Percentiles rank a stretch among this genome's conserved stretches.
These are phyloP conservation scores for Vinca major DNA, from an alignment of 305 asterid species.

Conservation along the genomic window DNA sequence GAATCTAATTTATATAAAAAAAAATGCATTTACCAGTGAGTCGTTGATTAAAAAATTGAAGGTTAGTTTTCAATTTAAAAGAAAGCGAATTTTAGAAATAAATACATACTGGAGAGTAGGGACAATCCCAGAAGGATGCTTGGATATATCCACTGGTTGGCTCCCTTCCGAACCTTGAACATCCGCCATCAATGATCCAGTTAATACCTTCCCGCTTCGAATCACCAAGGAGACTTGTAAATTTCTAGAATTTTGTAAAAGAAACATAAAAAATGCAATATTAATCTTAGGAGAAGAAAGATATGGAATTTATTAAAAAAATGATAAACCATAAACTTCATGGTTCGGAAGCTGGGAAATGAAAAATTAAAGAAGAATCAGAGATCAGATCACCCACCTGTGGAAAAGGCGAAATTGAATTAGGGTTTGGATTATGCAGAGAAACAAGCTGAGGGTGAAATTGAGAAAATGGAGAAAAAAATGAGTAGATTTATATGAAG, in stretches of 20 bases:
- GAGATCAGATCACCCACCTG: no score
- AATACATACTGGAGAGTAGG: constrained; percentile 73
- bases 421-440: background rate
- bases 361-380: no score
- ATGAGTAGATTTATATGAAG: no score
- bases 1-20: background rate
- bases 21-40: background rate
- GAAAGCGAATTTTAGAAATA: background rate
- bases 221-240: background rate
- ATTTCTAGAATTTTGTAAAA: background rate
- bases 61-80: no score
- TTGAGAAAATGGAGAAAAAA: background rate
- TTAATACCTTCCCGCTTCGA: background rate
- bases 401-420: background rate
- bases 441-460: background rate
- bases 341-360: no score
- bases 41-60: background rate
- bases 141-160: constrained; percentile 71
- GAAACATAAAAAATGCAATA: background rate
- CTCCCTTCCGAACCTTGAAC: constrained; percentile 55
- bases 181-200: constrained; percentile 43
- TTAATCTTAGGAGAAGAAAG: background rate
- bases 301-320: no score
- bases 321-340: no score
- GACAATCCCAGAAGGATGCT: constrained; percentile 81